phyloP scores from a whole-genome alignment of 192 early-diverging fungal genomes.

The Gryganskiella cystojenkinii region DNA sequence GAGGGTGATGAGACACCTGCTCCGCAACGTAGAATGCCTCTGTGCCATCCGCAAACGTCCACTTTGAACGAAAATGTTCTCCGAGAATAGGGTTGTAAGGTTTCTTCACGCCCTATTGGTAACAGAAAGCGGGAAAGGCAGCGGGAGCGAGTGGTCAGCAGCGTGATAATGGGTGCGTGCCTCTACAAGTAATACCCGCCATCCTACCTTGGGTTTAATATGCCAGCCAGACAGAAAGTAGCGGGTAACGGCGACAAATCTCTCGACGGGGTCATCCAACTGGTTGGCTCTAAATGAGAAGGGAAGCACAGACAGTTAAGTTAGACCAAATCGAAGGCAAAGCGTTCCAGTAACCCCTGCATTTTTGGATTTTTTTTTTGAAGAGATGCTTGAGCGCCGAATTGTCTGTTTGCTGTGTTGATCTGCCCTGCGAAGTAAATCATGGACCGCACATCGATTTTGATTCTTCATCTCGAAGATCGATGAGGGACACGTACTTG shows the following conservation, averaged over 20 bases:
- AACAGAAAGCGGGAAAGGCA: not conserved
- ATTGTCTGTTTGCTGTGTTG: no score
- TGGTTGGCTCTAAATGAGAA: constrained; percentile 78
- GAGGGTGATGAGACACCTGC: constrained; percentile 96
- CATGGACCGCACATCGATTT: not conserved
- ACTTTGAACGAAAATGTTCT: constrained; percentile 90
- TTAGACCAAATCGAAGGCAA: no score
- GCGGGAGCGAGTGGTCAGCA: no score
- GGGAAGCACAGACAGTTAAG: no score
- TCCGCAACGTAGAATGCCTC: constrained; percentile 86
- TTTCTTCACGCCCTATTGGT: constrained; percentile 84
- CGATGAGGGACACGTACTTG: constrained; percentile 71
- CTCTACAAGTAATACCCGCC: no score
- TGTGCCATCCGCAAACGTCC: constrained; percentile 74
- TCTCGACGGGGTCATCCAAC: constrained; percentile 72
- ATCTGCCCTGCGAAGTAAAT: no score
- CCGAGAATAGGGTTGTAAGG: constrained; percentile 96
- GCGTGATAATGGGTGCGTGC: no score
- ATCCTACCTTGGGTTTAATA: constrained; percentile 84
- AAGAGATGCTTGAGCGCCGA: no score
- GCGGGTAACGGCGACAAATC: constrained; percentile 85
- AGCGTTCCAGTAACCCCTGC: no score
- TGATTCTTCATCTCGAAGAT: not conserved
- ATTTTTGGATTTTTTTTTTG: no score
- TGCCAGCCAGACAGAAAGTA: constrained; percentile 96